Conservation (phyloP, 2,329 filamentous ascomycete species). For the Calonectria ilicicola region DNA sequence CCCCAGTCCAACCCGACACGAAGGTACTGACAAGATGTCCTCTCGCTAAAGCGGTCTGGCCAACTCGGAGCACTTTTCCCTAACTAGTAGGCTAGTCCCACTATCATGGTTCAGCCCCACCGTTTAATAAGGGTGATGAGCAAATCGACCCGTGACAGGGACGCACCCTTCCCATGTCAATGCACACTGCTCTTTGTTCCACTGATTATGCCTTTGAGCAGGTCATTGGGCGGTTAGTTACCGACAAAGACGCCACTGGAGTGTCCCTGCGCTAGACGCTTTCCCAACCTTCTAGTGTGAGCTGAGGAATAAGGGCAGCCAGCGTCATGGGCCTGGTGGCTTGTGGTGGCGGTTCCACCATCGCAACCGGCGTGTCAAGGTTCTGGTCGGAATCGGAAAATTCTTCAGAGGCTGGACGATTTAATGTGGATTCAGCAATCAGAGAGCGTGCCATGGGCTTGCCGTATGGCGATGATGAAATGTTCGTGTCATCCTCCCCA, state of each 20-base stretch:
- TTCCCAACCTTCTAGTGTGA: neutral
- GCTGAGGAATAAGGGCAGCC: neutral
- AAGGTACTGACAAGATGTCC: neutral
- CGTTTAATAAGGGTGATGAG: neutral
- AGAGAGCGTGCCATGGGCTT: too few relatives aligned
- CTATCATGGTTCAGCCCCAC: neutral
- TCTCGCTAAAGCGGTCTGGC: neutral
- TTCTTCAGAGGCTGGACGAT: neutral
- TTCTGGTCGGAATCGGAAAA: neutral
- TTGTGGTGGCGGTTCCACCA: neutral
- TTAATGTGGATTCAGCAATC: too few relatives aligned
- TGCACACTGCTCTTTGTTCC: neutral
- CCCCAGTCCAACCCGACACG: neutral
- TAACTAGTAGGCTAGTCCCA: neutral
- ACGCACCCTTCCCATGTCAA: neutral
- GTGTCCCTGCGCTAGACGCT: neutral
- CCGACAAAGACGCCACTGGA: neutral
- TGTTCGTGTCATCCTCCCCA: too few relatives aligned
- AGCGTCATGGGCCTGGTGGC: neutral
- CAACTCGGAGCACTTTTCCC: too few relatives aligned
- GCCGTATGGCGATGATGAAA: too few relatives aligned
- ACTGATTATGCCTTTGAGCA: neutral
- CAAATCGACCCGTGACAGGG: too few relatives aligned
- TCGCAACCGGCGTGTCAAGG: neutral
- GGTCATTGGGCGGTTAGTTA: neutral